Evolutionary conservation across 1,284 basidiomycete species (phyloP), one percentile per base, ranked within the genome.

Genomic region (Limonomyces culmigenus): DNA sequence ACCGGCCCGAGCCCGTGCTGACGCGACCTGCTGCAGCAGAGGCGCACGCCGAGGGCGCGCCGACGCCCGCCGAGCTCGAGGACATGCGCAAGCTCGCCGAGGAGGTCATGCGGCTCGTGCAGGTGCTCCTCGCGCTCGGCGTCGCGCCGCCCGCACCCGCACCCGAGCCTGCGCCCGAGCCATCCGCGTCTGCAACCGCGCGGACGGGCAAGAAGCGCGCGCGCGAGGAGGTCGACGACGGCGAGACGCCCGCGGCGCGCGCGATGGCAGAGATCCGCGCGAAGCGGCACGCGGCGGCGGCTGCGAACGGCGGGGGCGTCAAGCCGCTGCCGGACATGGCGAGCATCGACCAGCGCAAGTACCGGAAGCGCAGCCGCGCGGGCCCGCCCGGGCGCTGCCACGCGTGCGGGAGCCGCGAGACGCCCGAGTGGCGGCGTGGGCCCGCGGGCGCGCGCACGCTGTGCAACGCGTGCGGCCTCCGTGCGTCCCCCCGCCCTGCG

Each of bases 381-480:
- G 77, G 74, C 29, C 81, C 80, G 16, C 80, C 80, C 10, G 79
- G 79, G 6, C 79, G 81, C 49, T 85, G 80, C 47, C 78, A 83
- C 52, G 81, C 80, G 19, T 85, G 80, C 50, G 79, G 80, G 53
- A 84, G 80, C 39, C 64, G 74, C 39, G 81, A 85, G 51, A 85
- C 79, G 3, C 79, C 79, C n/a, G 79, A 85, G 50, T 85, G 79
- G 79, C 55, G 79, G 36, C 67, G 80, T 21, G 79, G 79, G 15
- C 79, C 79, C 3, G 80, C 84, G 47, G 79, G 79, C 4, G 78
- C 80, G 14, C 57, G 79, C 46, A 85, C 80, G 5, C 51, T 85
- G 47, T 85, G 79, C 49, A 85, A 85, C 50, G 80, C 80, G 32
- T 85, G 80, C 53, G 80, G 80, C 20, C 54, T 85, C 45, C 80